These are phyloP conservation scores for Talaromyces stipitatus DNA, from an alignment of 495 filamentous ascomycete species.

Conservation along the genomic window DNA sequence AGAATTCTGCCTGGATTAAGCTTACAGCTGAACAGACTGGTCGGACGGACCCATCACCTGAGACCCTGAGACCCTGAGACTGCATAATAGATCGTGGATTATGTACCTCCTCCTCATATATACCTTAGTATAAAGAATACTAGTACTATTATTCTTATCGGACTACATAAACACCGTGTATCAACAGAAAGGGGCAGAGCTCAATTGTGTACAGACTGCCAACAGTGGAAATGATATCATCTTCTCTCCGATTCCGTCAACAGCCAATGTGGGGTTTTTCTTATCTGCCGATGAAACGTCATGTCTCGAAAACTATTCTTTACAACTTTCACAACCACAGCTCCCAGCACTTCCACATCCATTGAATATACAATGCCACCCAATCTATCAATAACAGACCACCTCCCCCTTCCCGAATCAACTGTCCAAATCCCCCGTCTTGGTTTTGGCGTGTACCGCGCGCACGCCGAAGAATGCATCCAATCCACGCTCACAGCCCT, in stretches of 20 bases:
- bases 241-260: neutral
- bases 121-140: too few species aligned
- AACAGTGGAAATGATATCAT: neutral
- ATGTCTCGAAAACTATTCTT: neutral
- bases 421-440: conserved; percentile 51
- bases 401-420: conserved; percentile 48
- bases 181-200: too few species aligned
- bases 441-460: conserved; percentile 70
- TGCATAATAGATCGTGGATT: too few species aligned
- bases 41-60: too few species aligned
- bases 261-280: neutral
- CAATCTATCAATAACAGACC: conserved; percentile 42
- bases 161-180: too few species aligned
- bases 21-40: too few species aligned
- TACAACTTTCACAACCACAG: neutral
- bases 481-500: conserved; percentile 55
- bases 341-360: too few species aligned
- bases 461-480: conserved; percentile 40
- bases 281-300: neutral
- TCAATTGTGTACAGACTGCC: too few species aligned
- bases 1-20: too few species aligned
- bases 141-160: too few species aligned
- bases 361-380: conserved; percentile 17
- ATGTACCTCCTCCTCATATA: too few species aligned
- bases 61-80: too few species aligned